Base-by-base conservation (phyloP, 2,329 filamentous ascomycete species). In the Penicillium sclerotigenum region DNA sequence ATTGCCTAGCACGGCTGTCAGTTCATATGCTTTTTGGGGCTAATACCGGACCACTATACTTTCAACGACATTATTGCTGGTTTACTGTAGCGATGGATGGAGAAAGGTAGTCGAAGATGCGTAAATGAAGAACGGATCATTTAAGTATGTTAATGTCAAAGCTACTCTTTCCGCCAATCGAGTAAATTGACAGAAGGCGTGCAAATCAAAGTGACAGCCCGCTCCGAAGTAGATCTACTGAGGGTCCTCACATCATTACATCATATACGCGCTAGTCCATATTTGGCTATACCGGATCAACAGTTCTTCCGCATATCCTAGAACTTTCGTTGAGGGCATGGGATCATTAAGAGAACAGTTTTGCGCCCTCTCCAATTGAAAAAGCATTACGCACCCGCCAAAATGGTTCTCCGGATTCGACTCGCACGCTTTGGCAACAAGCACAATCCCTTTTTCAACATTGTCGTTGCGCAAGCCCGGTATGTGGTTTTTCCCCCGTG, bases 371-470 rank as follows among this genome's bases (percentile, higher is more conserved):
- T 29, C 6, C 34, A 33, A 41, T 48, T 33, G 11, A 24, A 34
- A 36, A 36, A 48, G 16, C 28, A 46, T 53, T 26, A 55, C 56
- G 55, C 37, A 60, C 7, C 50, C 47, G 56, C 60, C 67, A 83
- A 67, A 50, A 96, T 99, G 94, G 93, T 97, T 60, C 83, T 99
- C 69, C 89, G 89, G 74, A 94, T 99, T 75, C 88, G 94, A 57
- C 86, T 99, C 66, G 90, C 94, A 67, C 92, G 94, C 74, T 96
- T 97, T 74, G 91, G 92, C 72, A 90, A 88, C 74, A 86, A 84
- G 63, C 92, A 96, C 73, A 74, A 84, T n/a, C 93, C 94, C 2
- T 88, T 97, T 68, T 99, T 96, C 83, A 99, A 99, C 79, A 97
- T 99, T 62, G 91, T 97, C 64, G 90, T 99, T 62, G 85, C 91